Base-by-base conservation (phyloP, 306 rosid genomes). In the Trifolium pratense region DNA sequence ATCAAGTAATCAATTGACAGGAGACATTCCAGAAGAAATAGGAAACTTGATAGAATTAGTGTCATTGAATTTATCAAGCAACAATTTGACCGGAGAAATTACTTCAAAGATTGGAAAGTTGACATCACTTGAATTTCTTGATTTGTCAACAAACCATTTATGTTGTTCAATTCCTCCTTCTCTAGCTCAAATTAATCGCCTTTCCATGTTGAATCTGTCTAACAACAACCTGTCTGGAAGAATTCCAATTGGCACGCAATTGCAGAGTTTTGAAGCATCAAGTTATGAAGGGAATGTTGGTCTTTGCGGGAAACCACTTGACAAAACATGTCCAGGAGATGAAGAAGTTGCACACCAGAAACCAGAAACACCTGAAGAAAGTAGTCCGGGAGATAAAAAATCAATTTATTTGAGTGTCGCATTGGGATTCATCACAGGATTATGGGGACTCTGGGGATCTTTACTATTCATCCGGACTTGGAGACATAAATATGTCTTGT, bases 351-450 rank as follows among this genome's bases (percentile, higher is more conserved):
- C 25, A 17, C 25, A 17, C 2, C 5, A 51, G 25, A 51, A 51
- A 51, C 57, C 57, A 51, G 12, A 51, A 17, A 51, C 57, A 16
- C 1, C 0, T 51, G 57, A 51, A 51, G 12, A 51, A 17, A 7
- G 25, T 51, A 17, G 12, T 7, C 1, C 1, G 3, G 13, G 3
- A 51, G 57, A 51, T 51, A 51, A 51, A 51, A 51, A 16, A 17
- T 3, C 23, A 17, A 51, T 51, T 17, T 51, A 51, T 51, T 17
- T 51, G 57, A 51, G 57, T 17, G 57, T 8, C 25, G 12, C 25
- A 51, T 17, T 51, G 57, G 57, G 57, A 51, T 51, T 51, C 17
- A 17, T 17, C 57, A 51, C 57, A 17, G 25, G 57, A 51, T 51
- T 51, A 8, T 51, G 57, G 57, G 57, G 5, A 51, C 57, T 51